A percentile compares a stretch with the other conserved stretches of the same genome.
Evolutionary conservation across 768 basidiomycete genomes (phyloP).

Genomic region (Agaricus blazei): DNA sequence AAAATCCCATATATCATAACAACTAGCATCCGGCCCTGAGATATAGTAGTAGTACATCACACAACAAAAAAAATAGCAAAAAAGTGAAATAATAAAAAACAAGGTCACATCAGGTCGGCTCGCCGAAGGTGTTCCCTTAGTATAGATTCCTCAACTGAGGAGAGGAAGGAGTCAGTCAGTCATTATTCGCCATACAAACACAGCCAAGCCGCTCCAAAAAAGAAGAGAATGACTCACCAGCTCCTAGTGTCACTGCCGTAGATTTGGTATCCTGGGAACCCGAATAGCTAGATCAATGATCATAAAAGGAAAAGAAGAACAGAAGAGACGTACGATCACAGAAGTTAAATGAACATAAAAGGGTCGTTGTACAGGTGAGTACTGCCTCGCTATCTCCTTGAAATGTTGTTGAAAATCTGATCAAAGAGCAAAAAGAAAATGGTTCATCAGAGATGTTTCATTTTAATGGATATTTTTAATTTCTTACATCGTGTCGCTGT

Average conservation of each 20-base stretch:
- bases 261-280: conserved; percentile 60
- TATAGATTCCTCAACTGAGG: conserved; percentile 65
- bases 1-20: neutral
- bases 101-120: conserved; percentile 57
- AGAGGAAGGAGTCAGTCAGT: neutral
- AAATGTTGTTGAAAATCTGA: conserved; percentile 79
- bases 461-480: too few species aligned
- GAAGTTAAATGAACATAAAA: conserved; percentile 75
- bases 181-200: too few species aligned
- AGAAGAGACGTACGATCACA: conserved; percentile 56
- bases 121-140: conserved; percentile 64
- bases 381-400: conserved; percentile 60
- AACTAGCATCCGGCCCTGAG: neutral
- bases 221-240: conserved; percentile 40
- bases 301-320: neutral
- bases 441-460: too few species aligned
- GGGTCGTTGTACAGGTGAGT: conserved; percentile 59
- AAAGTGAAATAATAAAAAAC: too few species aligned
- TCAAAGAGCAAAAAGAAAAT: conserved; percentile 4
- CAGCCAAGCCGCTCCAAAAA: neutral
- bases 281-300: neutral
- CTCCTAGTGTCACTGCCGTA: conserved; percentile 65
- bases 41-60: neutral
- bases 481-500: conserved; percentile 68
- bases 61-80: neutral